Evolutionary conservation across 164 flowering plant genomes (phyloP), one percentile per base, ranked within the genome.

Genomic region (Tetracentron sinense): DNA sequence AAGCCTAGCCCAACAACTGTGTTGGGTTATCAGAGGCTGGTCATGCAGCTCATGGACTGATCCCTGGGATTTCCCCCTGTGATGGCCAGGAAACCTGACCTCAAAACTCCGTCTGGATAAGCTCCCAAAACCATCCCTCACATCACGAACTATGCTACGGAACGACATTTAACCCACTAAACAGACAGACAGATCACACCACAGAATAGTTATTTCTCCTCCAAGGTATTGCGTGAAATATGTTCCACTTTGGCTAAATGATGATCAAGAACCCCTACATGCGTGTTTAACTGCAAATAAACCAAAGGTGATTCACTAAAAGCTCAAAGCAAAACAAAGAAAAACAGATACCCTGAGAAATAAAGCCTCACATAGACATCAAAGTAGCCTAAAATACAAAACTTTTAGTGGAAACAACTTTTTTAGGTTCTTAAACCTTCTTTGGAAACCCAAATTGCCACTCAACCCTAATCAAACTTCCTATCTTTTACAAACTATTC

Each of bases 111-210:
- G 74, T 68, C 92, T 71, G 23, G 98, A 92, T 70, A 92, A 81
- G 74, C 96, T 92, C 72, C 98, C 96, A 60, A 92, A 72, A 14
- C 96, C 79, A 78, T 92, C 98, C 69, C 96, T 84, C 49, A 91
- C 84, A 59, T 91, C 97, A 56, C 90, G 91, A 58, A 89, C 90
- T 61, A 89, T 87, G 54, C 96, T 88, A 6, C 96, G 88, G 79
- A 90, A 89, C 16, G 97, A 91, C 97, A 91, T 91, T 69, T 74
- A 49, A 54, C 35, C 69, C 54, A 61, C 53, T 26, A 42, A 1
- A 60, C 38, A 54, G 42, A 60, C 28, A n/a, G 10, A 22, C 46
- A 16, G 25, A 7, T 21, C 26, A 61, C 25, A 58, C 54, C 16
- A 47, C 27, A 23, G 47, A 19, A 25, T 6, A 23, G 33, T 35